These are phyloP conservation scores for Geotrichum candidum DNA, from an alignment of 1,139 yeast species.

Conservation along the genomic window DNA sequence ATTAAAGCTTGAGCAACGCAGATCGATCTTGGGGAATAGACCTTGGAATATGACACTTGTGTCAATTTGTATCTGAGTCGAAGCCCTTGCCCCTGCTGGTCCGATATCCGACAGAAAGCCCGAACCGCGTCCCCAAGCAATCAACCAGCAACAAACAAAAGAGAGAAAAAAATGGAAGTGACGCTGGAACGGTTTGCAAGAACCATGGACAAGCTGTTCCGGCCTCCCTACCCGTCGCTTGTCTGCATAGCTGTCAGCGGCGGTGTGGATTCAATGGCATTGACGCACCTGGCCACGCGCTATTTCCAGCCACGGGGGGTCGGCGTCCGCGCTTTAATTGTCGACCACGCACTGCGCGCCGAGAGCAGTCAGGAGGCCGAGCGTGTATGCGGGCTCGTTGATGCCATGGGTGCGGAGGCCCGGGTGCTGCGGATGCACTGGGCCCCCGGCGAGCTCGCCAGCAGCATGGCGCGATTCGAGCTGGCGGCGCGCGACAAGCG, in stretches of 20 bases:
- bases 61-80: too few species aligned
- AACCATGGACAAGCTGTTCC: constrained; percentile 9
- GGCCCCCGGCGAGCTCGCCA: constrained; percentile 17
- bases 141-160: background rate
- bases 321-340: constrained; percentile 46
- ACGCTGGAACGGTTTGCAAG: constrained; percentile 3
- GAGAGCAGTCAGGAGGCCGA: constrained; percentile 47
- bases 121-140: too few species aligned
- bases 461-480: constrained; percentile 22
- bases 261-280: constrained; percentile 75
- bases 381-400: constrained; percentile 37
- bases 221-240: background rate
- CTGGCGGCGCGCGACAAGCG: constrained; percentile 41
- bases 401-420: constrained; percentile 42
- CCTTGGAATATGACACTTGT: too few species aligned
- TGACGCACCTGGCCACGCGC: constrained; percentile 44
- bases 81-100: background rate
- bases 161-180: background rate
- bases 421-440: constrained; percentile 38
- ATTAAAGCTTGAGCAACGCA: too few species aligned
- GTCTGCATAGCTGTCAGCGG: constrained; percentile 57
- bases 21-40: too few species aligned
- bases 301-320: constrained; percentile 32
- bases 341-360: constrained; percentile 51
- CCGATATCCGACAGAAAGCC: background rate